phyloP scores from a whole-genome alignment of 208 protist species.

The Leishmania gerbilli region DNA sequence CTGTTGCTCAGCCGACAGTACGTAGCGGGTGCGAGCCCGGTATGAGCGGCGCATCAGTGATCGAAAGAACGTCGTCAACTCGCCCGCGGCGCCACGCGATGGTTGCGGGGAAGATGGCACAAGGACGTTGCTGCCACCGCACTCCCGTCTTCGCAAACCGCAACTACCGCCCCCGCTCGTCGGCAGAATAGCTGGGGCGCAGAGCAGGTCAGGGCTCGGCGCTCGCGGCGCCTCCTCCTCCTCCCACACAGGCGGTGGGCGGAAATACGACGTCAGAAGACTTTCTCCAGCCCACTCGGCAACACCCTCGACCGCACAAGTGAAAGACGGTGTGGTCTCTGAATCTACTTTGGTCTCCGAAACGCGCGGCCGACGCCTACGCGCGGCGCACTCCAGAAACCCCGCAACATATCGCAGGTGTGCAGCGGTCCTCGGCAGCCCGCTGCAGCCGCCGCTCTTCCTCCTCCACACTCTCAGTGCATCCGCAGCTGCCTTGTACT shows the following conservation, averaged over 20 bases:
- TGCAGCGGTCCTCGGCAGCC: background rate
- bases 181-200: background rate
- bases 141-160: background rate
- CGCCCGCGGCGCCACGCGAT: background rate
- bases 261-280: conserved; percentile 13
- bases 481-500: conserved; percentile 13
- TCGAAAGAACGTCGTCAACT: background rate
- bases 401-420: conserved; percentile 7
- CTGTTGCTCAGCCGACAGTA: background rate
- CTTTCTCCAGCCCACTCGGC: conserved; percentile 16
- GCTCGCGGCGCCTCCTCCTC: conserved; percentile 10
- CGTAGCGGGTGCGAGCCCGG: background rate
- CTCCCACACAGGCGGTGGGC: conserved; percentile 30
- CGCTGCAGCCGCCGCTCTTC: background rate
- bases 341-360: background rate
- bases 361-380: background rate
- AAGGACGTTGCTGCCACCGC: background rate
- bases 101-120: background rate
- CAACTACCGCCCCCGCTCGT: background rate
- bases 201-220: background rate
- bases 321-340: background rate
- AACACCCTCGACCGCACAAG: conserved; percentile 1
- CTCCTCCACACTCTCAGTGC: background rate
- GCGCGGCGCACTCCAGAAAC: conserved; percentile 3
- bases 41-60: background rate